Evolutionary conservation across 129 eudicot species (phyloP), one percentile per base, ranked within the genome.

Genomic region (Artemisia annua): DNA sequence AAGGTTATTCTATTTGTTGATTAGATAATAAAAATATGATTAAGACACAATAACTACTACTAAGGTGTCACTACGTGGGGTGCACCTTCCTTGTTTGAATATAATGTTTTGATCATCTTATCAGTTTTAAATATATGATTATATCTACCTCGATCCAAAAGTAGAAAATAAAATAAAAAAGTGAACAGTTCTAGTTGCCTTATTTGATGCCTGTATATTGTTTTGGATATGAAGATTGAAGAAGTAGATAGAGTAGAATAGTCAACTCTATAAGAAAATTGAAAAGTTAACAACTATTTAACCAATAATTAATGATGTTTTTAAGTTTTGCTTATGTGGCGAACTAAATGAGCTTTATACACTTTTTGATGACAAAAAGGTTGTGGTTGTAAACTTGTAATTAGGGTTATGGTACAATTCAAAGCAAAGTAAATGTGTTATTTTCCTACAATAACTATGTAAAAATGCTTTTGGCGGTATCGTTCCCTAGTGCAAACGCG

Each of bases 61-160:
- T 24, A 73, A 48, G 60, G 20, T n/a, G n/a, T 26, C 46, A 68
- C 52, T 35, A 63, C 55, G 69, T 68, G 69, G 55, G 79, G 75
- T 68, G 63, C 70, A 68, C 75, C 55, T 68, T 44, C 35, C 57
- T 48, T 68, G 6, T 76, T 39, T 43, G 66, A 35, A 55, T 55
- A 71, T 56, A 64, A 11, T 12, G 7, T 70, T 55, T 70, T 35
- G 14, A 17, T 35, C 0, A 32, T 55, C 44, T 2, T 1, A 4
- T 18, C 15, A 3, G 13, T 32, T 19, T 17, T 2, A 0, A 5
- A 35, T 39, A 4, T 32, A 22, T 63, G 15, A 64, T 22, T 43
- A 39, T 44, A 43, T 12, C 19, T 17, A 10, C 5, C 11, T 65
- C 10, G 46, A 39, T 39, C 46, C 46, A 39, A 39, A 39, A 7